These are phyloP conservation scores for Pseudofabraea citricarpa DNA, from an alignment of 2,329 filamentous ascomycete genomes.

Conservation along the genomic window DNA sequence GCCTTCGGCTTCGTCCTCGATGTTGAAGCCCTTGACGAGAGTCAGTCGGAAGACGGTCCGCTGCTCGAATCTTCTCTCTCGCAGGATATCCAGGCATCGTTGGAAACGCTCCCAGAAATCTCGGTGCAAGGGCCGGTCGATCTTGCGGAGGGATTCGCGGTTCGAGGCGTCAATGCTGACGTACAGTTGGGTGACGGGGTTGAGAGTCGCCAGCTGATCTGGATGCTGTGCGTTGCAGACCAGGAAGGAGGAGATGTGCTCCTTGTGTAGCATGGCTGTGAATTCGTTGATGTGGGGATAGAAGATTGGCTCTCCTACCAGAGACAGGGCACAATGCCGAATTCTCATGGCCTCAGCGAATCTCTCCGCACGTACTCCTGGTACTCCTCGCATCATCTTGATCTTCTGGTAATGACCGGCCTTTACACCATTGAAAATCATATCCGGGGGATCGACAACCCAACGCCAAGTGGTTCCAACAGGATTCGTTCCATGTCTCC, in stretches of 20 bases:
- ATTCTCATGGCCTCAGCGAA: conserved; percentile 93
- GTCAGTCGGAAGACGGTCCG: conserved; percentile 93
- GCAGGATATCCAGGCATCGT: conserved; percentile 82
- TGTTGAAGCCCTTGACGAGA: conserved; percentile 96
- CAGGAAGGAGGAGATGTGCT: conserved; percentile 88
- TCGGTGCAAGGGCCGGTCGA: conserved; percentile 86
- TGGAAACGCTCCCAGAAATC: conserved; percentile 98
- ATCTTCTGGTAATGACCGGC: conserved; percentile 95
- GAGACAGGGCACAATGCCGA: conserved; percentile 82
- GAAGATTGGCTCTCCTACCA: conserved; percentile 98
- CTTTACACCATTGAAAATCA: conserved; percentile 89
- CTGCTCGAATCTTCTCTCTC: conserved; percentile 76
- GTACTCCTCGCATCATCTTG: conserved; percentile 92
- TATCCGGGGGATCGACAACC: conserved; percentile 84
- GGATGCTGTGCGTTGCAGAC: conserved; percentile 98
- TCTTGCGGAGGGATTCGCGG: conserved; percentile 77
- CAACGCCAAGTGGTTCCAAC: conserved; percentile 96
- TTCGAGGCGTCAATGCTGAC: conserved; percentile 95
- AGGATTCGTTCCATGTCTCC: conserved; percentile 95
- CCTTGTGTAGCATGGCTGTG: conserved; percentile 72
- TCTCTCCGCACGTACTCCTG: conserved; percentile 84
- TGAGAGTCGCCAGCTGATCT: conserved; percentile 75
- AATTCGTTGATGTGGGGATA: conserved; percentile 97
- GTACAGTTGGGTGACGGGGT: conserved; percentile 90
- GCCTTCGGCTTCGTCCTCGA: conserved; percentile 86